phyloP scores from a whole-genome alignment of 78 protist genomes.

The Chrysochromulina tobinii region DNA sequence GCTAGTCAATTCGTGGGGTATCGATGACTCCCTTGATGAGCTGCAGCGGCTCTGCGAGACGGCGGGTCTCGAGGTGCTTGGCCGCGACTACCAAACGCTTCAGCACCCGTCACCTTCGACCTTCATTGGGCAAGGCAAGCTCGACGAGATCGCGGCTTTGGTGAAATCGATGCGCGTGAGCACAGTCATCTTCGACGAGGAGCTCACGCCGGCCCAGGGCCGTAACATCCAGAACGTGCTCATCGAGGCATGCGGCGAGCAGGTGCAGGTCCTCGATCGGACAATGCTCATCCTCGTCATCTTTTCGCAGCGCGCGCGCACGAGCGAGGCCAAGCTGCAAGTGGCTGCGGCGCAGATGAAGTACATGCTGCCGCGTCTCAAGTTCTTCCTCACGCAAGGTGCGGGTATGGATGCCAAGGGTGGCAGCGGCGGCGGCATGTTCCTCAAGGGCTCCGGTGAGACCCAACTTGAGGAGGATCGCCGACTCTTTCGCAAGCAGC shows the following conservation, averaged over 20 bases:
- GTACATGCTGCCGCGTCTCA: slow-evolving; percentile 42
- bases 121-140: slow-evolving; percentile 41
- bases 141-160: background rate
- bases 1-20: background rate
- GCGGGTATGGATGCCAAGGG: slow-evolving; percentile 44
- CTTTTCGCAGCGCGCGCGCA: slow-evolving; percentile 49
- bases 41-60: slow-evolving; percentile 39
- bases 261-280: slow-evolving; percentile 12
- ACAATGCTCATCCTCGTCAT: slow-evolving; percentile 43
- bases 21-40: slow-evolving; percentile 40
- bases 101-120: slow-evolving; percentile 33
- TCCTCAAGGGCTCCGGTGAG: background rate
- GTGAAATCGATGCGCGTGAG: background rate
- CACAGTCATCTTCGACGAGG: slow-evolving; percentile 33
- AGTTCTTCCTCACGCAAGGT: slow-evolving; percentile 21
- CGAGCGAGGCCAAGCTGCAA: slow-evolving; percentile 47
- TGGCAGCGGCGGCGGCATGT: background rate
- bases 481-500: slow-evolving; percentile 39
- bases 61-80: background rate
- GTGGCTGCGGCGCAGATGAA: slow-evolving; percentile 33
- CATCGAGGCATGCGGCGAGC: background rate
- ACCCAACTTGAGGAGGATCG: slow-evolving; percentile 21
- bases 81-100: background rate
- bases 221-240: slow-evolving; percentile 9
- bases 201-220: slow-evolving; percentile 40